phyloP scores from a whole-genome alignment of 257 asterid species.

The Solanum stenotomum region DNA sequence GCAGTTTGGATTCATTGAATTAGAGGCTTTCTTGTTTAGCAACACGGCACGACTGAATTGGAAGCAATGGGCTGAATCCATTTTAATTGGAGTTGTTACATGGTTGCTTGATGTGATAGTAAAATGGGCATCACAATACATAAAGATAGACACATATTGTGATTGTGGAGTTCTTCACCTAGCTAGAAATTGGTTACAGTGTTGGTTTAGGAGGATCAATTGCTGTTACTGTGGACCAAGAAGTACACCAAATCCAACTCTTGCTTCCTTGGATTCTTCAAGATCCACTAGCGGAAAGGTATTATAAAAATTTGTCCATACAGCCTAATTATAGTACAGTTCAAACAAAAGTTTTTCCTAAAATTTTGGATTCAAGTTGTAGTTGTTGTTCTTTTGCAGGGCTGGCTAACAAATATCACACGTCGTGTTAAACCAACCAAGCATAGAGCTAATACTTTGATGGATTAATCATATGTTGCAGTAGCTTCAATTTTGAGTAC shows the following conservation, averaged over 20 bases:
- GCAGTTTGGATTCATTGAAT: not conserved
- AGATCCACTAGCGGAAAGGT: not conserved
- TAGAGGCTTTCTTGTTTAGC: not conserved
- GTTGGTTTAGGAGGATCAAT: not conserved
- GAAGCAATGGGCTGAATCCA: not conserved
- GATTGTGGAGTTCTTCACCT: not conserved
- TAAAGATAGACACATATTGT: not conserved
- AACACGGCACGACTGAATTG: not conserved
- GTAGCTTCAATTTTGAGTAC: not conserved
- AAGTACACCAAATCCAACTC: not conserved
- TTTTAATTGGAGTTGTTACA: not conserved
- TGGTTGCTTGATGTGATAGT: not conserved
- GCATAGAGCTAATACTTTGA: not conserved
- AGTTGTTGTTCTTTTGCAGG: not conserved
- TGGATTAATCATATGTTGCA: not conserved
- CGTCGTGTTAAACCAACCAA: not conserved
- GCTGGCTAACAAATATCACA: not conserved
- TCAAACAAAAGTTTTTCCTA: not conserved
- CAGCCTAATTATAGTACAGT: not conserved
- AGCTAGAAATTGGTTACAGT: not conserved
- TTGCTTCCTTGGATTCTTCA: not conserved
- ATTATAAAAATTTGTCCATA: not conserved
- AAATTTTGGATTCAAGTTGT: not conserved
- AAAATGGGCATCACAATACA: not conserved
- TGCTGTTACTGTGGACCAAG: not conserved